A percentile compares a stretch with the other conserved stretches of the same genome.
Conservation (phyloP, 768 basidiomycete genomes). For the Vishniacozyma victoriae region DNA sequence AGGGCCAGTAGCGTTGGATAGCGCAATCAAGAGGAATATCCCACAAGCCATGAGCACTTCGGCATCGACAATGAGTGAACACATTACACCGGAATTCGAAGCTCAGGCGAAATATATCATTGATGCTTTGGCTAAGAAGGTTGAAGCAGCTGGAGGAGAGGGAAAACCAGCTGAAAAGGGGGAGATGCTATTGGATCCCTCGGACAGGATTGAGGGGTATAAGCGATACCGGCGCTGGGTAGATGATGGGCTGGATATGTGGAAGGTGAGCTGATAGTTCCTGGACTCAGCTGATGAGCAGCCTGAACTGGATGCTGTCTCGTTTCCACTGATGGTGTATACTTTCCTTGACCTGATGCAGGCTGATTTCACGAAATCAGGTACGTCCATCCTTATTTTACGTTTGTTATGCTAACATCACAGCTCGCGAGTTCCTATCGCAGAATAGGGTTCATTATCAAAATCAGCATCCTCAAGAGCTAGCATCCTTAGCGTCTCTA, state of each 20-base stretch:
- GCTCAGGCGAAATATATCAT: constrained; percentile 45
- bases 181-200: constrained; percentile 39
- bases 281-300: constrained; percentile 44
- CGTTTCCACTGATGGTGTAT: constrained; percentile 95
- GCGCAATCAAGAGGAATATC: constrained; percentile 43
- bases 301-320: constrained; percentile 87
- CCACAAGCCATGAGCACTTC: constrained; percentile 39
- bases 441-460: constrained; percentile 51
- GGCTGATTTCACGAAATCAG: constrained; percentile 82
- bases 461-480: constrained; percentile 59
- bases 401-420: background rate
- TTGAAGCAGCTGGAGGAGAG: constrained; percentile 17
- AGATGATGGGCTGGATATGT: constrained; percentile 45
- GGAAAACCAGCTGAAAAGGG: constrained; percentile 15
- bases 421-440: background rate
- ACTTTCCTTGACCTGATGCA: constrained; percentile 93
- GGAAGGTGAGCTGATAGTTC: constrained; percentile 39
- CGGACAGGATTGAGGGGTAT: constrained; percentile 45
- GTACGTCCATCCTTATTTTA: constrained; percentile 50
- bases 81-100: constrained; percentile 44
- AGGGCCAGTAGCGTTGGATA: constrained; percentile 32
- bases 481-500: constrained; percentile 74
- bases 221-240: constrained; percentile 44
- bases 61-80: constrained; percentile 36
- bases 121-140: constrained; percentile 35